phyloP scores from a whole-genome alignment of 176 grass and related monocot species.

The Aechmea fasciata region DNA sequence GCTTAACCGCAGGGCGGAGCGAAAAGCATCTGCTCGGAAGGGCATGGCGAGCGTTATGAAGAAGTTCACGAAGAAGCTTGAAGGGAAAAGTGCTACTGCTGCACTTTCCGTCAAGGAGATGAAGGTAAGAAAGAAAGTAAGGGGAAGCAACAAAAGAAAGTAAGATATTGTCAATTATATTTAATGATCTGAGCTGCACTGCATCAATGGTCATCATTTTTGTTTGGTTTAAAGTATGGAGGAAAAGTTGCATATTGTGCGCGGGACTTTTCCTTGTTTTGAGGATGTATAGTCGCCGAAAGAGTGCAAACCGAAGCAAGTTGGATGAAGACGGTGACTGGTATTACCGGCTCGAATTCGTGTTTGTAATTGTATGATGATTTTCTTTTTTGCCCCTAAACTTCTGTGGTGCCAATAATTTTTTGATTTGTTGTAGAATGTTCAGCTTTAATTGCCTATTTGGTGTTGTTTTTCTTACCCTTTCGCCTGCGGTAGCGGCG shows the following conservation, averaged over 20 bases:
- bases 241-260: neutral
- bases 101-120: constrained; percentile 32
- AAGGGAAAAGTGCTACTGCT: constrained; percentile 63
- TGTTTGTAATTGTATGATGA: too few relatives aligned
- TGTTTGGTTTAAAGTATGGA: neutral
- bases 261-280: neutral
- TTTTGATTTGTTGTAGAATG: too few relatives aligned
- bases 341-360: too few relatives aligned
- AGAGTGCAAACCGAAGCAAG: too few relatives aligned
- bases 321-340: too few relatives aligned
- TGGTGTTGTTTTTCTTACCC: too few relatives aligned
- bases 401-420: too few relatives aligned
- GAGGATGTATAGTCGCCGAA: too few relatives aligned
- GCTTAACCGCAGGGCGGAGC: constrained; percentile 67
- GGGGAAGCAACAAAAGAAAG: constrained; percentile 21
- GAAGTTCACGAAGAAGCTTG: constrained; percentile 59
- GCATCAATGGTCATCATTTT: neutral
- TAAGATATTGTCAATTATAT: neutral
- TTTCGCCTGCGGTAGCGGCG: too few relatives aligned
- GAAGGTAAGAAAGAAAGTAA: constrained; percentile 39
- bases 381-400: too few relatives aligned
- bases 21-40: constrained; percentile 64
- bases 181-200: neutral
- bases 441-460: too few relatives aligned
- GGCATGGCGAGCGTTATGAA: constrained; percentile 81